Conservation (phyloP, 2,329 filamentous ascomycete species). For the Kalaharituber pfeilii region DNA sequence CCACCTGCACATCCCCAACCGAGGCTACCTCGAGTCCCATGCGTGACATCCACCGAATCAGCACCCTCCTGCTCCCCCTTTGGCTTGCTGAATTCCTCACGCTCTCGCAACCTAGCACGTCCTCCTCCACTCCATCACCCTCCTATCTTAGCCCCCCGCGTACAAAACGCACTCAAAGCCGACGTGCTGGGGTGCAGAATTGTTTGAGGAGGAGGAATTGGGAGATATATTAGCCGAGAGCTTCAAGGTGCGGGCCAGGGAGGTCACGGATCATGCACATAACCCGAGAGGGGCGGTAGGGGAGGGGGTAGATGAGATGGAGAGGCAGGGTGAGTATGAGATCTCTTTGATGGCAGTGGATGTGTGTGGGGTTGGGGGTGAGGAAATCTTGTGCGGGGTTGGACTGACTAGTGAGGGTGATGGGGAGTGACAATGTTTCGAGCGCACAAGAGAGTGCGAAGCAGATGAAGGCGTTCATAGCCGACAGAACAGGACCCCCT, state of each 20-base stretch:
- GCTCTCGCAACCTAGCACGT: slow-evolving; percentile 31
- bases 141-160: slow-evolving; percentile 54
- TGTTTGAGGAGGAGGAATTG: slow-evolving; percentile 58
- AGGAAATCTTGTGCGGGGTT: not conserved
- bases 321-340: slow-evolving; percentile 44
- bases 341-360: not conserved
- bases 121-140: slow-evolving; percentile 51
- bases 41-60: not conserved
- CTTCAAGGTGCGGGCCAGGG: slow-evolving; percentile 62
- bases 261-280: slow-evolving; percentile 75
- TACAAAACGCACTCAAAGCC: slow-evolving; percentile 78
- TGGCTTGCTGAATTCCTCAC: slow-evolving; percentile 94
- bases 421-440: slow-evolving; percentile 40
- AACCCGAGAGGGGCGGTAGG: slow-evolving; percentile 57
- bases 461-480: slow-evolving; percentile 49
- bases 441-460: slow-evolving; percentile 58
- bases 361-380: not conserved
- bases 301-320: slow-evolving; percentile 64
- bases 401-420: not conserved
- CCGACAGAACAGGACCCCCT: not conserved
- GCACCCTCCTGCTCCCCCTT: slow-evolving; percentile 43
- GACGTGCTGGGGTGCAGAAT: slow-evolving; percentile 70
- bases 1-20: slow-evolving; percentile 68
- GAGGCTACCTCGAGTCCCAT: slow-evolving; percentile 80
- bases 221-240: slow-evolving; percentile 55